A percentile compares a stretch with the other conserved stretches of the same genome.
Conservation (phyloP, 2,329 filamentous ascomycete genomes). For the Arthrobotrys sinensis region DNA sequence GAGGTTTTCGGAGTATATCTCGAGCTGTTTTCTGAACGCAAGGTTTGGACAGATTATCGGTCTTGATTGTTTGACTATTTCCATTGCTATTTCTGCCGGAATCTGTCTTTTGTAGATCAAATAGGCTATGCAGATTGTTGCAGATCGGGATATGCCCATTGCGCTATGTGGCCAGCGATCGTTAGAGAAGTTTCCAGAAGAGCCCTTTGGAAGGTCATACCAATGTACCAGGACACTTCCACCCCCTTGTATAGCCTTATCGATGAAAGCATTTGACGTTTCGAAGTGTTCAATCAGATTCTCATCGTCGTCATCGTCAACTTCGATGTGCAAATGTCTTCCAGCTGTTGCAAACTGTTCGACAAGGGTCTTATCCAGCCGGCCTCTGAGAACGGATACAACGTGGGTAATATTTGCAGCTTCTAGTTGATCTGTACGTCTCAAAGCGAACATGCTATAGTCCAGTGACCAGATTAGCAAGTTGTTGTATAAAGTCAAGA, state of each 20-base stretch:
- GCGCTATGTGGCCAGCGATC: slow-evolving; percentile 73
- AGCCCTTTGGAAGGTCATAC: slow-evolving; percentile 69
- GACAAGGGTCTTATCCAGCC: slow-evolving; percentile 73
- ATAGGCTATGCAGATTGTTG: slow-evolving; percentile 86
- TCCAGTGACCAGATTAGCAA: slow-evolving; percentile 8
- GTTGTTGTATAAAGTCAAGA: slow-evolving; percentile 1
- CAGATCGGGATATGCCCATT: slow-evolving; percentile 95
- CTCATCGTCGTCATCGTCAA: slow-evolving; percentile 92
- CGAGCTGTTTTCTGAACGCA: slow-evolving; percentile 90
- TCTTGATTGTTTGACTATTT: slow-evolving; percentile 78
- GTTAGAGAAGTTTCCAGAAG: neutral
- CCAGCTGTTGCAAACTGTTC: slow-evolving; percentile 72
- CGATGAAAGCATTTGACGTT: slow-evolving; percentile 84
- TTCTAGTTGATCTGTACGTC: slow-evolving; percentile 78
- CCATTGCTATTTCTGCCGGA: slow-evolving; percentile 75
- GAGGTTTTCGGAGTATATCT: slow-evolving; percentile 89
- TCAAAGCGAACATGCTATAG: slow-evolving; percentile 82
- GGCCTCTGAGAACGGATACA: slow-evolving; percentile 82
- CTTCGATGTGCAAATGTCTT: slow-evolving; percentile 81
- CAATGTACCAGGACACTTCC: slow-evolving; percentile 78
- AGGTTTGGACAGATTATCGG: slow-evolving; percentile 88
- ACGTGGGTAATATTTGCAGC: slow-evolving; percentile 88
- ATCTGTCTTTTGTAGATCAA: slow-evolving; percentile 78
- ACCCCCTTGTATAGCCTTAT: slow-evolving; percentile 77
- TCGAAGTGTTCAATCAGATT: slow-evolving; percentile 88